Conservation (phyloP, 768 basidiomycete genomes). For the Panaeolus papilionaceus region DNA sequence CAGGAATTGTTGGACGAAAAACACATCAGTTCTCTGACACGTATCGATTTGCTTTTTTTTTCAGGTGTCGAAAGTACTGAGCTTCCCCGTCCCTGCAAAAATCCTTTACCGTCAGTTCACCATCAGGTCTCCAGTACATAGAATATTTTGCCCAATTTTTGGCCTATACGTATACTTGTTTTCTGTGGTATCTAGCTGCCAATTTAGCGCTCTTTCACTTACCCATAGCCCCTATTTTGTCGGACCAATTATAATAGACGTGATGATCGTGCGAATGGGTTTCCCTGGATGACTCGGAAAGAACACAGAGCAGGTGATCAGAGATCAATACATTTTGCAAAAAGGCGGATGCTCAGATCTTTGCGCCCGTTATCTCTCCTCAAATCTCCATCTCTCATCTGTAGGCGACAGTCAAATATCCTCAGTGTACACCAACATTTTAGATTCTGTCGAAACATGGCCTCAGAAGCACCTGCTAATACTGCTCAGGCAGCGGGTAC, state of each 20-base stretch:
- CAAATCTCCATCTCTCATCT: slow-evolving; percentile 23
- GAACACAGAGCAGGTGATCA: slow-evolving; percentile 4
- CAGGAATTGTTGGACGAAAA: no score
- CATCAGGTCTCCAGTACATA: no score
- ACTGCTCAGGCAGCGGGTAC: slow-evolving; percentile 44
- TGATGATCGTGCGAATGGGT: slow-evolving; percentile 14
- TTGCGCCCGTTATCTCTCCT: slow-evolving; percentile 34
- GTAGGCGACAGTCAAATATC: slow-evolving; percentile 18
- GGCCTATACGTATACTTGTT: no score
- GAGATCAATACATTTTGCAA: slow-evolving; percentile 21
- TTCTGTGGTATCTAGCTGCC: no score
- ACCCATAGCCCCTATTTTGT: background rate
- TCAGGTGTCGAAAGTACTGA: no score
- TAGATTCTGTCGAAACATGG: slow-evolving; percentile 42
- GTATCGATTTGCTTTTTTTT: no score
- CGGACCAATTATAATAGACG: background rate
- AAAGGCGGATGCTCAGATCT: slow-evolving; percentile 41
- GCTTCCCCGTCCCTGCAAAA: no score
- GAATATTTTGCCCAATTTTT: no score
- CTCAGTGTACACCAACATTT: slow-evolving; percentile 18
- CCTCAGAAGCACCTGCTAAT: slow-evolving; percentile 44
- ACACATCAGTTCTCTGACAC: no score
- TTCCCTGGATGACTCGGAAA: slow-evolving; percentile 10
- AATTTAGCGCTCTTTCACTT: background rate
- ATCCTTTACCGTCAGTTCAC: no score